These are phyloP conservation scores for Aspergillus egyptiacus DNA, from an alignment of 495 filamentous ascomycete species.

Conservation along the genomic window DNA sequence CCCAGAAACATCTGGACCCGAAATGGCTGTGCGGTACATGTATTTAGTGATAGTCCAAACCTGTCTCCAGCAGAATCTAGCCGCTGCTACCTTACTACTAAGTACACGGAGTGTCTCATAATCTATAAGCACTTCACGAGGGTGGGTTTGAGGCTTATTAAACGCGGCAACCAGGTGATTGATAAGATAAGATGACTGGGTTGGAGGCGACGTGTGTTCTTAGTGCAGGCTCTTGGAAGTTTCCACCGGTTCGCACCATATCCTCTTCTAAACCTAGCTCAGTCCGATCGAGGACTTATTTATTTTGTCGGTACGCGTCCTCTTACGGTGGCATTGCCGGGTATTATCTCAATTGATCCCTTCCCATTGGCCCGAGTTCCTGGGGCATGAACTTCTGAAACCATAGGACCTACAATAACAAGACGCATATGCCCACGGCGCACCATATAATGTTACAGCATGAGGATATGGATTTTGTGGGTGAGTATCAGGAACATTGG, in stretches of 20 bases:
- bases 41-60: no score
- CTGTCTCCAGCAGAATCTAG: no score
- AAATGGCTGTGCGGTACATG: no score
- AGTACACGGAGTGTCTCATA: no score
- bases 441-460: background rate
- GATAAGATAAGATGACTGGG: slow-evolving; percentile 23
- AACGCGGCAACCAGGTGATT: slow-evolving; percentile 8
- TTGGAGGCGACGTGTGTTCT: background rate
- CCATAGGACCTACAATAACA: background rate
- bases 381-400: slow-evolving; percentile 18
- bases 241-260: background rate
- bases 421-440: slow-evolving; percentile 5
- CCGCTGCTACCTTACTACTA: no score
- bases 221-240: no score
- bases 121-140: no score
- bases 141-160: background rate
- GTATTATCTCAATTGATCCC: background rate
- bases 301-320: background rate
- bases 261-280: background rate
- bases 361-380: background rate
- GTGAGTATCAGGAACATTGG: slow-evolving; percentile 8
- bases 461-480: background rate
- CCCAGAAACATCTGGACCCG: no score
- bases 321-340: background rate
- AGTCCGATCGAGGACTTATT: no score